phyloP scores from a whole-genome alignment of 768 basidiomycete genomes.

The Mycena pura region DNA sequence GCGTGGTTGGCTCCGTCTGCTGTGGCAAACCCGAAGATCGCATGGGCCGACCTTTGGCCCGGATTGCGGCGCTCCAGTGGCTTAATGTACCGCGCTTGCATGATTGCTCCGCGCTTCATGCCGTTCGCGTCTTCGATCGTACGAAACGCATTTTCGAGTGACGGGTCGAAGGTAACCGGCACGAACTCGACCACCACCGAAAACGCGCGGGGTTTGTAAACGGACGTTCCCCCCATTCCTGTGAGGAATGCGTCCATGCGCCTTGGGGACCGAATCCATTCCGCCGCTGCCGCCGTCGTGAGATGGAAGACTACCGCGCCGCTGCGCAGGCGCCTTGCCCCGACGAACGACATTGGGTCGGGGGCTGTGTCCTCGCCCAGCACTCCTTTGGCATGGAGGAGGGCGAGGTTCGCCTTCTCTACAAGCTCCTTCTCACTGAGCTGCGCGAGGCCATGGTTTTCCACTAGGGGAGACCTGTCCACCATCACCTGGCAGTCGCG shows the following conservation, averaged over 20 bases:
- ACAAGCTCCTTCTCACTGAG: slow-evolving; percentile 19
- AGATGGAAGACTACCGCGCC: slow-evolving; percentile 26
- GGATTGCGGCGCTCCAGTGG: slow-evolving; percentile 10
- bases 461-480: not conserved
- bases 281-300: slow-evolving; percentile 1
- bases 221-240: slow-evolving; percentile 16
- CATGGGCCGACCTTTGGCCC: slow-evolving; percentile 31
- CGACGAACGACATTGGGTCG: slow-evolving; percentile 6
- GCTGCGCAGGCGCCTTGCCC: slow-evolving; percentile 15
- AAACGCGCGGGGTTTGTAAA: slow-evolving; percentile 2
- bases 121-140: slow-evolving; percentile 26
- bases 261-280: slow-evolving; percentile 20
- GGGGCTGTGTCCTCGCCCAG: not conserved
- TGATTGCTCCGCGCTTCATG: slow-evolving; percentile 7
- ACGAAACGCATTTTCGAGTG: not conserved
- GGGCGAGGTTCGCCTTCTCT: slow-evolving; percentile 16
- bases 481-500: not conserved
- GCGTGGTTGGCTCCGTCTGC: slow-evolving; percentile 19
- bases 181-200: slow-evolving; percentile 31
- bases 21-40: slow-evolving; percentile 28
- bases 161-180: slow-evolving; percentile 24
- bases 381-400: not conserved
- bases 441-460: not conserved
- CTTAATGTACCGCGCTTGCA: slow-evolving; percentile 35
- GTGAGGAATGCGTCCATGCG: slow-evolving; percentile 13